These are phyloP conservation scores for Leishmania braziliensis DNA, from an alignment of 208 protist genomes.

Conservation along the genomic window DNA sequence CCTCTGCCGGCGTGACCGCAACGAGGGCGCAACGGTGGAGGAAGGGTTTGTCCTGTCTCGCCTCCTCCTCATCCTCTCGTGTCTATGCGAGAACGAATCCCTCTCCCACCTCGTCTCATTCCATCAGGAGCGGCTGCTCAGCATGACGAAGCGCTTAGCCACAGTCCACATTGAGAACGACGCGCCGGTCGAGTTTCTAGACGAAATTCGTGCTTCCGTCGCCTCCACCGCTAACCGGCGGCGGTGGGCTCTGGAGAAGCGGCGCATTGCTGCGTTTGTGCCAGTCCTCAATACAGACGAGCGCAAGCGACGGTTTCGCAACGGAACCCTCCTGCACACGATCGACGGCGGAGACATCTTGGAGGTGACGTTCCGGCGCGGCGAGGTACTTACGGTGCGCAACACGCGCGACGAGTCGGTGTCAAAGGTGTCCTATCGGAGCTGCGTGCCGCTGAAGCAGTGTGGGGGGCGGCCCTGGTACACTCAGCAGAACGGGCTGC, in stretches of 20 bases:
- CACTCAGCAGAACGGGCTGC: slow-evolving; percentile 64
- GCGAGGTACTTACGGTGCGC: slow-evolving; percentile 32
- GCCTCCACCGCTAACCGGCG: slow-evolving; percentile 51
- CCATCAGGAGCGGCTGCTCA: slow-evolving; percentile 52
- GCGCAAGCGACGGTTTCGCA: slow-evolving; percentile 51
- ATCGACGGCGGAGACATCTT: slow-evolving; percentile 22
- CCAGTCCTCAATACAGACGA: slow-evolving; percentile 58
- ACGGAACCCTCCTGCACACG: slow-evolving; percentile 56
- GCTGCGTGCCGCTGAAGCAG: slow-evolving; percentile 85
- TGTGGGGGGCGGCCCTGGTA: slow-evolving; percentile 67
- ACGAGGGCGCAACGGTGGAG: slow-evolving; percentile 55
- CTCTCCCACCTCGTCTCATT: slow-evolving; percentile 65
- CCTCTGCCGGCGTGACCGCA: slow-evolving; percentile 37
- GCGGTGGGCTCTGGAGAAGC: slow-evolving; percentile 29
- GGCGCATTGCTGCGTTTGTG: slow-evolving; percentile 58
- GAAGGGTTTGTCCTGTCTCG: slow-evolving; percentile 88
- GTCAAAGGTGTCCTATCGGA: slow-evolving; percentile 32
- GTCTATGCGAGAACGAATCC: slow-evolving; percentile 77
- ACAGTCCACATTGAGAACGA: slow-evolving; percentile 81
- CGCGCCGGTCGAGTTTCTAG: slow-evolving; percentile 66
- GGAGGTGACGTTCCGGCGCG: slow-evolving; percentile 29
- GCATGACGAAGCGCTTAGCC: slow-evolving; percentile 67
- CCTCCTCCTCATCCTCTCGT: slow-evolving; percentile 82
- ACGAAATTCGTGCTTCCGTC: slow-evolving; percentile 73
- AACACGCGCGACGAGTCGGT: slow-evolving; percentile 24